Conservation (phyloP, 1,284 basidiomycete genomes). For the Trichosporon sp. region DNA sequence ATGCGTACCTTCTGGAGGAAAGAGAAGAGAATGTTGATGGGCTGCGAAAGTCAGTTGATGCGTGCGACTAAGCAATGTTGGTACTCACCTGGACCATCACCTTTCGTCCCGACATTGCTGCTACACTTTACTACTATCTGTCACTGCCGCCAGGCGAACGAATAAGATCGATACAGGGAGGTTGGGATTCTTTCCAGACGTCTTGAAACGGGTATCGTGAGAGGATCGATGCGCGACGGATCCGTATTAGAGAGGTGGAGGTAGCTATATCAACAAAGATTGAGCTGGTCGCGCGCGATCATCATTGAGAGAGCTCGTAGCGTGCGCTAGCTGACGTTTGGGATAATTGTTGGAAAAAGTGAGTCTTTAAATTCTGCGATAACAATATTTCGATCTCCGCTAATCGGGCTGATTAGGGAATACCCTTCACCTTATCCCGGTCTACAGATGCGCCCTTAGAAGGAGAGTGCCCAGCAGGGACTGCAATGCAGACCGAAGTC, state of each 20-base stretch:
- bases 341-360: not conserved
- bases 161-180: not conserved
- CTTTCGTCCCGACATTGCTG: conserved; percentile 81
- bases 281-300: not conserved
- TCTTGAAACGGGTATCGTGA: not conserved
- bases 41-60: conserved; percentile 22
- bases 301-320: not conserved
- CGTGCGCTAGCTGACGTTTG: not conserved
- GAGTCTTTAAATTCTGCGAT: not conserved
- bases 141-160: conserved; percentile 20
- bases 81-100: conserved; percentile 91
- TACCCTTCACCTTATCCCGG: no score
- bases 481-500: no score
- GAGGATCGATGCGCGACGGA: not conserved
- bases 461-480: no score
- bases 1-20: conserved; percentile 67
- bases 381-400: not conserved
- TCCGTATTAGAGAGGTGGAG: not conserved
- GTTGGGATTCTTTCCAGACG: not conserved
- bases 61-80: not conserved
- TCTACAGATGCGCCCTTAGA: no score
- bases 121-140: not conserved
- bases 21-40: conserved; percentile 97
- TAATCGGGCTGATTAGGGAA: not conserved
- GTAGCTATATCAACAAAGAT: not conserved